Conservation (phyloP, 306 rosid genomes). For the Oxytropis ochrocephala region DNA sequence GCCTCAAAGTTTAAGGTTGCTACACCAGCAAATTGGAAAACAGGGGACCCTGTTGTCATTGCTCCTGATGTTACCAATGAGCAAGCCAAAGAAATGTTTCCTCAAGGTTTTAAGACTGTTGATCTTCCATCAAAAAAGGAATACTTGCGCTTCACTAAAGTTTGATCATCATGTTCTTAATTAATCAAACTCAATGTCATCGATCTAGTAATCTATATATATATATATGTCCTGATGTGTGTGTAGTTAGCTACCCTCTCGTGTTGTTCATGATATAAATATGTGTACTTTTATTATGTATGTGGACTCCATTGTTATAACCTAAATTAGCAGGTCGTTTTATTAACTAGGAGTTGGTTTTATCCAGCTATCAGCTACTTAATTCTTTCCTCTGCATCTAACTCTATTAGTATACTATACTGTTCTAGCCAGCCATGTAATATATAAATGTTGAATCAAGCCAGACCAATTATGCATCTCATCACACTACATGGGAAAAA, state of each 20-base stretch:
- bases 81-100: slow-evolving; percentile 60
- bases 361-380: no score
- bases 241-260: no score
- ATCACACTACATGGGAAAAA: slow-evolving; percentile 46
- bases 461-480: slow-evolving; percentile 22
- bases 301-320: not conserved
- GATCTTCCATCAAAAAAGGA: slow-evolving; percentile 63
- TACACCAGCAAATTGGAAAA: slow-evolving; percentile 76
- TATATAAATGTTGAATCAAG: slow-evolving; percentile 15
- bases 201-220: no score
- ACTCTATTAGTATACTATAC: not conserved
- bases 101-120: slow-evolving; percentile 41
- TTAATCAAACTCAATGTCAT: not conserved
- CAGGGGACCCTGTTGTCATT: slow-evolving; percentile 52
- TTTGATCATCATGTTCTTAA: slow-evolving; percentile 26
- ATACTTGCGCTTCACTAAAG: slow-evolving; percentile 58
- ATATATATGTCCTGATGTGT: no score
- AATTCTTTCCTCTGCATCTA: no score
- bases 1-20: slow-evolving; percentile 52
- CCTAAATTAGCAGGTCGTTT: no score
- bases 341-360: no score
- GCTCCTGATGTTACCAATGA: slow-evolving; percentile 44
- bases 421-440: not conserved
- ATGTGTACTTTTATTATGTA: no score
- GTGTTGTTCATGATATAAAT: no score